These are phyloP conservation scores for Diaporthe velutina DNA, from an alignment of 2,329 filamentous ascomycete species.

Conservation along the genomic window DNA sequence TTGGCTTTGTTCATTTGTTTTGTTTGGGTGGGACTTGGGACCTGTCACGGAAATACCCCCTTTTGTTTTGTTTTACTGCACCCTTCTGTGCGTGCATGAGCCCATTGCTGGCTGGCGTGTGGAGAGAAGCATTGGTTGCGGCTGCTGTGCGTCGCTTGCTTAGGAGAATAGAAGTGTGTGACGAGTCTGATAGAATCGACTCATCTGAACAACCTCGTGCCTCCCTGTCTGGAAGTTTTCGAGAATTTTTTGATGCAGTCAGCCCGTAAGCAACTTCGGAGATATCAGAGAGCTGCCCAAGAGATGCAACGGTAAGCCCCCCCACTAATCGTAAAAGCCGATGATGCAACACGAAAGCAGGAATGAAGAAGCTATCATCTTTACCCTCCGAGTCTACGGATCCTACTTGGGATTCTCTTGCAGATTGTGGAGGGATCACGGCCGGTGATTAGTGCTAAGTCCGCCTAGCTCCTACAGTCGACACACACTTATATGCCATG, in stretches of 20 bases:
- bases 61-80: slow-evolving; percentile 14
- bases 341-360: neutral
- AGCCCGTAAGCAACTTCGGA: neutral
- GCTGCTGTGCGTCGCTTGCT: slow-evolving; percentile 7
- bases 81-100: slow-evolving; percentile 15
- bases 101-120: neutral
- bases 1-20: slow-evolving; percentile 1
- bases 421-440: neutral
- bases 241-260: too few species aligned
- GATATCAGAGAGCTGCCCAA: neutral
- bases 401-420: neutral
- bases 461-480: slow-evolving; percentile 10
- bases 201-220: neutral
- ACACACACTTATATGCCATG: neutral
- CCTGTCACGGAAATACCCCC: slow-evolving; percentile 35
- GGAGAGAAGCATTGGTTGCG: neutral
- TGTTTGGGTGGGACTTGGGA: slow-evolving; percentile 26
- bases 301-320: neutral
- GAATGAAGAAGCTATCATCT: too few species aligned
- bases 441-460: slow-evolving; percentile 12
- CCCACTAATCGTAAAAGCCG: neutral
- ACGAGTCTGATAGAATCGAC: slow-evolving; percentile 5
- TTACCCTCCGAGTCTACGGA: neutral
- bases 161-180: neutral
- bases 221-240: neutral